Base-by-base conservation (phyloP, 176 grass and related monocot genomes). In the Rhynchospora tenuis region DNA sequence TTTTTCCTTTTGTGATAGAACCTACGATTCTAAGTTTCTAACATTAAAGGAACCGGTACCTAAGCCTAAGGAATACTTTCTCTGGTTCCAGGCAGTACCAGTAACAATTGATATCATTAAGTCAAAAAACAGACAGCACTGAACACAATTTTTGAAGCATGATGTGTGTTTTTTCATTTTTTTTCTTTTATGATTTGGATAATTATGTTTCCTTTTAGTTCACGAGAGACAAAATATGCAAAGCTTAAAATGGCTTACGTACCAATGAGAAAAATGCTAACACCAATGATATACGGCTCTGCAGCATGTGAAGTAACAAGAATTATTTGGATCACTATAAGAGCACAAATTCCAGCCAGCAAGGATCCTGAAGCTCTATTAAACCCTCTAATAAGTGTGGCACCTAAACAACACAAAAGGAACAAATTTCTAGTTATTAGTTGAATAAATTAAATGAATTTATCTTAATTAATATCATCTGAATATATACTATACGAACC, bases 181-280 rank as follows among this genome's bases (percentile, higher is more conserved):
- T 76, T 0, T 0, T 28, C 9, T 55, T 0, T 1, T 23, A 54
- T 76, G 51, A 0, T 74, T 12, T 51, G n/a, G 9, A 43, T 16
- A 62, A 15, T 38, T 69, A 0, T 42, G 0, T 5, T n/a, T 69
- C 16, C 14, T 19, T 55, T 9, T 51, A 51, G 22, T 74, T 51
- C 12, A 47, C 48, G 73, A 13, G 27, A 55, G 7, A 55, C 13
- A 27, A 29, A 47, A 46, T 47, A 29, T 54, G 48, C 6, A 28
- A 74, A 55, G 52, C 47, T 29, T 76, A 76, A 16, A 76, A 55
- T 44, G 12, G 56, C 1, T 14, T 83, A 81, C 64, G 20, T 86
- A 90, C 91, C 91, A 44, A 92, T 71, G 46, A 92, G 64, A 65
- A 92, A 92, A 81, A 92, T 89, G 83, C 91, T 92, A 26, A 89